phyloP scores from a whole-genome alignment of 352 stramenopile genomes.

The Globisporangium irregulare region DNA sequence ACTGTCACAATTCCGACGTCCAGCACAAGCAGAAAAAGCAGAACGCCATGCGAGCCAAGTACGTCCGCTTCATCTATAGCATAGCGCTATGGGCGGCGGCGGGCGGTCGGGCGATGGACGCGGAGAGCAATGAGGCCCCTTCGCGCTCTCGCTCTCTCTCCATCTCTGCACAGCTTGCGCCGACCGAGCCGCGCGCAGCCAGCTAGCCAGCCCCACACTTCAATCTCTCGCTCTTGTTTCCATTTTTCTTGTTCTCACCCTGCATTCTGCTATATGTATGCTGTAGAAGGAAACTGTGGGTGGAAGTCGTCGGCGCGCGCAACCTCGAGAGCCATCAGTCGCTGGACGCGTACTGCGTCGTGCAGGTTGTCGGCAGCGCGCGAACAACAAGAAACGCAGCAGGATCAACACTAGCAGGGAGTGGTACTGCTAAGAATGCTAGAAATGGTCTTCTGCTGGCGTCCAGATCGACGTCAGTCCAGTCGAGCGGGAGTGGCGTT shows the following conservation, averaged over 20 bases:
- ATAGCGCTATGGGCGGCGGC: not conserved
- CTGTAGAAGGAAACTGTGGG: constrained; percentile 42
- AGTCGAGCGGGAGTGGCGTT: constrained; percentile 27
- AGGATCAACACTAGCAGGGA: not conserved
- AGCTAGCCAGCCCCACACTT: constrained; percentile 5
- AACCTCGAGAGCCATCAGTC: constrained; percentile 63
- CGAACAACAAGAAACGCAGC: not conserved
- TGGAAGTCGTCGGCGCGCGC: constrained; percentile 66
- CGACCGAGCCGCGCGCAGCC: not conserved
- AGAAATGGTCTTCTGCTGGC: not conserved
- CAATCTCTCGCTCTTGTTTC: not conserved
- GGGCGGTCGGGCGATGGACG: not conserved
- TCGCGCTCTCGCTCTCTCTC: not conserved
- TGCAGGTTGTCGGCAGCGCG: constrained; percentile 28
- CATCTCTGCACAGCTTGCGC: too few relatives aligned
- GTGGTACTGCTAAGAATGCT: not conserved
- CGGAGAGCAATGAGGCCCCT: not conserved
- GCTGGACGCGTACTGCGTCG: constrained; percentile 67
- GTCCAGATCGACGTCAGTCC: constrained; percentile 19
- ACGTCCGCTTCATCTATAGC: not conserved
- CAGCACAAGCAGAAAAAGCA: constrained; percentile 1
- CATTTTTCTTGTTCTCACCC: not conserved
- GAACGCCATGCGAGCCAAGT: constrained; percentile 12
- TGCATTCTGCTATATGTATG: not conserved
- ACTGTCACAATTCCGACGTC: constrained; percentile 13